phyloP scores from a whole-genome alignment of 257 asterid species.

The Marsdenia floribunda region DNA sequence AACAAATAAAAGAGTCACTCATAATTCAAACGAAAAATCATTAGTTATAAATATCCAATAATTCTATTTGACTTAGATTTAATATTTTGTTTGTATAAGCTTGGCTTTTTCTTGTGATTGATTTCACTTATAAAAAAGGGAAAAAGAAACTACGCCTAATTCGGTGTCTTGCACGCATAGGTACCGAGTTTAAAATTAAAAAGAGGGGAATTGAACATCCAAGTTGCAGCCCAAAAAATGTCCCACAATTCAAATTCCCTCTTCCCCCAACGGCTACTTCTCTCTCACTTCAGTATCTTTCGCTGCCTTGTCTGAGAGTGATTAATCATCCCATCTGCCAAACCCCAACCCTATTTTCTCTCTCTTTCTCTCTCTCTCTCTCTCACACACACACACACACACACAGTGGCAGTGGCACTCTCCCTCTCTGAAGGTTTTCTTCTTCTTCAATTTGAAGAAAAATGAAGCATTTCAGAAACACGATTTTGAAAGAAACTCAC shows the following conservation, averaged over 20 bases:
- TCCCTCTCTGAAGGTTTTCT: not conserved
- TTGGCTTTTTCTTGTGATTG: no score
- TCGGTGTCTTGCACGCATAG: no score
- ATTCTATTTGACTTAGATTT: no score
- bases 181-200: no score
- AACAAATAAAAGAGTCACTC: no score
- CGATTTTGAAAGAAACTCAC: slow-evolving; percentile 48
- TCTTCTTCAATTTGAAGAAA: not conserved
- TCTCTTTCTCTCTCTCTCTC: not conserved
- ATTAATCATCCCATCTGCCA: slow-evolving; percentile 1
- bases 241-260: not conserved
- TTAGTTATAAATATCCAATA: no score
- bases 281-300: slow-evolving; percentile 16
- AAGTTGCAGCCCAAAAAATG: not conserved
- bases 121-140: no score
- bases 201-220: not conserved
- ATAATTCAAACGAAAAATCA: no score
- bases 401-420: not conserved
- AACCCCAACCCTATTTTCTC: slow-evolving; percentile 5
- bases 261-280: slow-evolving; percentile 25
- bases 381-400: not conserved
- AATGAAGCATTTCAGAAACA: slow-evolving; percentile 53
- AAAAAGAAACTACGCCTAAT: no score
- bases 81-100: no score
- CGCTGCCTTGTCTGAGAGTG: slow-evolving; percentile 22